phyloP scores from a whole-genome alignment of 73 alveolate genomes.

The Stentor roeselii region DNA sequence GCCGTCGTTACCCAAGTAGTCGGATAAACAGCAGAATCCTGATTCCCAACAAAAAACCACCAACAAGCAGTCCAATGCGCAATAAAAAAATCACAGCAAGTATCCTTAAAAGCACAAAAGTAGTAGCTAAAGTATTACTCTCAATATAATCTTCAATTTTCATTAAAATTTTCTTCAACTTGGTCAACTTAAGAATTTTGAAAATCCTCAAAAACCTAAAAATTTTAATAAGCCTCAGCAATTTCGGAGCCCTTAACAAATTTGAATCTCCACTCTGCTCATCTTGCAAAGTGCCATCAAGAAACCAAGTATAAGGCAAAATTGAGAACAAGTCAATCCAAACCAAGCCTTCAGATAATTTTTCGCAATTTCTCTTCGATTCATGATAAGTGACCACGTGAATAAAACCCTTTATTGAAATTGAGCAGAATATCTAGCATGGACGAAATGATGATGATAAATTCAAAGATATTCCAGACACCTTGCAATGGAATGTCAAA shows the following conservation, averaged over 20 bases:
- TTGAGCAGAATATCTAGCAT: constrained; percentile 42
- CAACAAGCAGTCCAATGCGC: constrained; percentile 67
- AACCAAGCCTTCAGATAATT: constrained; percentile 67
- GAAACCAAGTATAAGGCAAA: constrained; percentile 61
- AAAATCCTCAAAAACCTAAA: constrained; percentile 62
- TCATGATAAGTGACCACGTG: constrained; percentile 55
- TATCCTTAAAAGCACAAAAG: constrained; percentile 22
- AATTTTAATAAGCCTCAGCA: constrained; percentile 57
- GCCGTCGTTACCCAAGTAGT: constrained; percentile 20
- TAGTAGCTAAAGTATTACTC: constrained; percentile 38
- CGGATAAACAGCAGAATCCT: background rate
- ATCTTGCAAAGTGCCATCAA: constrained; percentile 34
- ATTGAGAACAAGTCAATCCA: constrained; percentile 49
- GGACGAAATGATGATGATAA: constrained; percentile 41
- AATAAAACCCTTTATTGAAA: constrained; percentile 62
- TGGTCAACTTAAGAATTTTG: constrained; percentile 55
- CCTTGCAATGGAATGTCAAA: constrained; percentile 47
- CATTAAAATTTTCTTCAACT: constrained; percentile 57
- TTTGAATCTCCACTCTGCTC: background rate
- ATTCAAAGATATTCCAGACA: constrained; percentile 28
- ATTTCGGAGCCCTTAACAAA: constrained; percentile 20
- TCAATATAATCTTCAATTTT: constrained; percentile 69
- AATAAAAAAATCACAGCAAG: constrained; percentile 34
- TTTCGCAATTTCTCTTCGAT: constrained; percentile 35
- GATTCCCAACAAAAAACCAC: constrained; percentile 38